Evolutionary conservation across 2,329 filamentous ascomycete species (phyloP), one percentile per base, ranked within the genome.

Genomic region (Sporothrix mexicana): DNA sequence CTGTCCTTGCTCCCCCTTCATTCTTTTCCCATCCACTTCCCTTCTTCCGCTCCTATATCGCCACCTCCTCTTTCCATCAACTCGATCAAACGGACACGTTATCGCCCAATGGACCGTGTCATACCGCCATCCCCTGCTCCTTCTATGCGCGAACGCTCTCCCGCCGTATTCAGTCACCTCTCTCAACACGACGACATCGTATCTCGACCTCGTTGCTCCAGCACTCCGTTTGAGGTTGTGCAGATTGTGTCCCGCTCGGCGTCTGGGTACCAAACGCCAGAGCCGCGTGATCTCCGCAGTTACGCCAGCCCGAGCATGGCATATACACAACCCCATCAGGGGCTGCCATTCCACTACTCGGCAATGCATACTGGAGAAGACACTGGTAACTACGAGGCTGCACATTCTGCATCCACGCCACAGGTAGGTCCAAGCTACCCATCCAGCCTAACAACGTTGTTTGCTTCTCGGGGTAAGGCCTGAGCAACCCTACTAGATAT

Each of bases 71-170:
- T 30, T 9, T 59, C 12, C 62, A 13, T 69, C 43, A 9, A 53
- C 47, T 36, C 7, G 17, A 53, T 45, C 51, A n/a, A 15, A 17
- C 25, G 30, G 3, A 47, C 53, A 69, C 25, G 43, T 25, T 66
- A 23, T 55, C 45, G n/a, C 49, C 45, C 66, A 73, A 81, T 86
- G 84, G 81, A 80, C 74, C 81, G 79, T 71, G 78, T 78, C 70
- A 78, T 80, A 61, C 82, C 84, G 49, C 83, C 82, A 59, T 87
- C 86, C 25, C 85, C 86, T 73, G 82, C 83, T 71, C 82, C 82
- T 23, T 84, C 83, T 23, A 76, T 79, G 64, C 77, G 77, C 73
- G 82, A 83, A 61, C 75, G 79, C 41, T 79, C 84, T 36, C 81
- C 83, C n/a, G 79, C 80, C 72, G 81, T 82, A 53, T 81, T 85